Conservation (phyloP, 768 basidiomycete genomes). For the Rhizopogon vesiculosus region DNA sequence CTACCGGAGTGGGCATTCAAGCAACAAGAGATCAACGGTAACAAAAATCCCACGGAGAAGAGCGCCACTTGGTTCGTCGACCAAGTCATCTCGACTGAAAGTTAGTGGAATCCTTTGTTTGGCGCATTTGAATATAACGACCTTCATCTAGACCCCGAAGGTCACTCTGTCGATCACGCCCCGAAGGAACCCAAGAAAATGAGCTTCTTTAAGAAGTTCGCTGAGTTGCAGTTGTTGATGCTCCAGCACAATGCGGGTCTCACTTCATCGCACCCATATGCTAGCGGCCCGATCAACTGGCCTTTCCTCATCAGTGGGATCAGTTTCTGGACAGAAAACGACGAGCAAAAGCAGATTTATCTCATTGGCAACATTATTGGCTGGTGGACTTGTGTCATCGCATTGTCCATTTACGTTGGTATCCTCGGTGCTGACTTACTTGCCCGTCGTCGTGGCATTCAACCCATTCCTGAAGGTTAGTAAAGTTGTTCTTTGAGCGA, state of each 20-base stretch:
- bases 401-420: conserved; percentile 84
- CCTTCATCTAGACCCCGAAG: conserved; percentile 41
- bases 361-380: conserved; percentile 91
- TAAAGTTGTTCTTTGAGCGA: conserved; percentile 9
- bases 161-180: conserved; percentile 43
- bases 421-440: conserved; percentile 87
- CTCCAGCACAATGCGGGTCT: conserved; percentile 98
- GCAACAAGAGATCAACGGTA: conserved; percentile 97
- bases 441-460: conserved; percentile 77
- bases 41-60: conserved; percentile 84
- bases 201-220: conserved; percentile 94
- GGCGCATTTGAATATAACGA: not conserved
- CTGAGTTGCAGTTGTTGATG: conserved; percentile 92
- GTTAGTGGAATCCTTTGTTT: conserved; percentile 39
- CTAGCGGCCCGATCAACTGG: conserved; percentile 95
- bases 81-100: conserved; percentile 67
- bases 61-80: conserved; percentile 88
- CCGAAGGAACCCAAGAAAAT: conserved; percentile 71
- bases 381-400: conserved; percentile 92
- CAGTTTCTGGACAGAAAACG: conserved; percentile 95
- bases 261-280: conserved; percentile 96
- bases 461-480: conserved; percentile 87
- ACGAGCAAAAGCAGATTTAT: conserved; percentile 89
- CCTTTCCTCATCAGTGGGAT: conserved; percentile 95
- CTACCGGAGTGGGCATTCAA: conserved; percentile 97